These are phyloP conservation scores for Bipolaris bicolor DNA, from an alignment of 2,329 filamentous ascomycete species.

Conservation along the genomic window DNA sequence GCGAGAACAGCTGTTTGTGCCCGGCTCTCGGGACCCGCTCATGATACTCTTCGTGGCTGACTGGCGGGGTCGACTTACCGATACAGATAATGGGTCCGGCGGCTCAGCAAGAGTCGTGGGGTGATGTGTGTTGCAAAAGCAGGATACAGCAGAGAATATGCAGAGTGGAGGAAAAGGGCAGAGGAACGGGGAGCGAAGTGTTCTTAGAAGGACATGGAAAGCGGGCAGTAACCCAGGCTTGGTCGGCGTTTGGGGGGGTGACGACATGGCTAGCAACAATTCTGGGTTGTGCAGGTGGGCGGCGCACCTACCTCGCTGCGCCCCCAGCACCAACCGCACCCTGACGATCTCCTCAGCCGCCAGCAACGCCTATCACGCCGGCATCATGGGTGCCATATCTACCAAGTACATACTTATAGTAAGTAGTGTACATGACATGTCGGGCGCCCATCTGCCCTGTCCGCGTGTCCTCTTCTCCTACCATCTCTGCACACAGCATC, in stretches of 20 bases:
- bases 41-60: constrained; percentile 37
- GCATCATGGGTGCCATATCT: background rate
- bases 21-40: constrained; percentile 37
- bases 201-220: constrained; percentile 10
- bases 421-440: background rate
- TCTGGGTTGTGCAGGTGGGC: constrained; percentile 17
- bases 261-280: constrained; percentile 42
- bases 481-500: background rate
- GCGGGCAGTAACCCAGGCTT: constrained; percentile 43
- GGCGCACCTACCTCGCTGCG: constrained; percentile 17
- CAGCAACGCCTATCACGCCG: constrained; percentile 8
- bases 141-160: background rate
- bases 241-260: constrained; percentile 39
- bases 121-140: background rate
- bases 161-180: constrained; percentile 5
- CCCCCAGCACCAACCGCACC: constrained; percentile 22
- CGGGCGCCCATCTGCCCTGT: constrained; percentile 7
- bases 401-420: too few species aligned
- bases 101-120: constrained; percentile 3
- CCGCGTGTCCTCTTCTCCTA: constrained; percentile 1
- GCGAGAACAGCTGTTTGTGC: constrained; percentile 12
- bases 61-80: constrained; percentile 36
- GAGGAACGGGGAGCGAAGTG: constrained; percentile 9
- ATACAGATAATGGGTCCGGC: constrained; percentile 23
- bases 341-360: constrained; percentile 40